Conservation (phyloP, 495 filamentous ascomycete genomes). For the Penicillium dipodomyicola region DNA sequence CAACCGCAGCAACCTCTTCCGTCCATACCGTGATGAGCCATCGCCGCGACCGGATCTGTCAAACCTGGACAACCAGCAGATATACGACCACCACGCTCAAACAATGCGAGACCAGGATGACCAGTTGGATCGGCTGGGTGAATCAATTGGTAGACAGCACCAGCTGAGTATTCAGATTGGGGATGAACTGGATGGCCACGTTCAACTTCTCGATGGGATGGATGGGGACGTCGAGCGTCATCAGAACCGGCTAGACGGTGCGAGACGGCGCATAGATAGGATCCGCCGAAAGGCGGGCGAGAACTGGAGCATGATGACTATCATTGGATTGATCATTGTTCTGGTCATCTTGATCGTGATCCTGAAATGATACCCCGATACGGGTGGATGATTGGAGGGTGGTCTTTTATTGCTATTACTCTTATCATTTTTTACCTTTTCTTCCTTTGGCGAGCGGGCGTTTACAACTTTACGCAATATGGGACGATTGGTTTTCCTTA, state of each 20-base stretch:
- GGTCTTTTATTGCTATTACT: slow-evolving; percentile 12
- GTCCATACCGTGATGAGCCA: slow-evolving; percentile 59
- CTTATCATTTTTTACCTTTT: slow-evolving; percentile 1
- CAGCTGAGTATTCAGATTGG: slow-evolving; percentile 95
- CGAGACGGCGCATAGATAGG: slow-evolving; percentile 64
- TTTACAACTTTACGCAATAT: slow-evolving; percentile 15
- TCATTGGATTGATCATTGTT: slow-evolving; percentile 71
- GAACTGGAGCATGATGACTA: slow-evolving; percentile 75
- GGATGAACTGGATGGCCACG: slow-evolving; percentile 90
- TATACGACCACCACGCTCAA: slow-evolving; percentile 78
- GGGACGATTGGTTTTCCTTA: slow-evolving; percentile 11
- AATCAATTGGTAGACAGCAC: slow-evolving; percentile 84
- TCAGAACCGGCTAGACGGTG: slow-evolving; percentile 67
- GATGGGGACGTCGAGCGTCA: slow-evolving; percentile 82
- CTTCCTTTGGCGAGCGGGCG: slow-evolving; percentile 28
- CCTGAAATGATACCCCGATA: slow-evolving; percentile 55
- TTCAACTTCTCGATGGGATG: slow-evolving; percentile 82
- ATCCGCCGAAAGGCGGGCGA: slow-evolving; percentile 73
- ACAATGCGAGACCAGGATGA: slow-evolving; percentile 86
- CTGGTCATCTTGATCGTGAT: slow-evolving; percentile 75
- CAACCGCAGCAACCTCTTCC: slow-evolving; percentile 62
- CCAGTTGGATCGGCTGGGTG: slow-evolving; percentile 81
- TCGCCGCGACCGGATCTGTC: slow-evolving; percentile 61
- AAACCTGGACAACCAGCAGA: slow-evolving; percentile 75
- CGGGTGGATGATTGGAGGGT: neutral